A percentile compares a stretch with the other conserved stretches of the same genome.
These are phyloP conservation scores for Mycena crocata DNA, from an alignment of 768 basidiomycete species.

Conservation along the genomic window DNA sequence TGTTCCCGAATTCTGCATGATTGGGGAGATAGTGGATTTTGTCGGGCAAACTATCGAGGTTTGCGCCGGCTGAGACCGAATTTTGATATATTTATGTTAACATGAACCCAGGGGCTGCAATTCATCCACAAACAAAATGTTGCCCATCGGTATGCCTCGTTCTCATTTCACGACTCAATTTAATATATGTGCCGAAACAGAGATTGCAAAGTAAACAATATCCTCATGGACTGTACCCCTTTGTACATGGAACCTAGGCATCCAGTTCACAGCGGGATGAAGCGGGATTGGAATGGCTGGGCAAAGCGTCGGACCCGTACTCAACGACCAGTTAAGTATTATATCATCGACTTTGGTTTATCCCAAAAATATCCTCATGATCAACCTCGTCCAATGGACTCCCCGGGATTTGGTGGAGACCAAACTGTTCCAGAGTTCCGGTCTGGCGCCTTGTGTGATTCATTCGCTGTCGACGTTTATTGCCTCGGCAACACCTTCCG, in stretches of 20 bases:
- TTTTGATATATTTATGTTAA: constrained; percentile 33
- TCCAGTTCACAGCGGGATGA: background rate
- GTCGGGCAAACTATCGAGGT: constrained; percentile 50
- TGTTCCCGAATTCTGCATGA: constrained; percentile 34
- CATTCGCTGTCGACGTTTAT: background rate
- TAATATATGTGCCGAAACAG: constrained; percentile 1
- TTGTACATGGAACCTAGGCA: background rate
- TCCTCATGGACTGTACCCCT: background rate
- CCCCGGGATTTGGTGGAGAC: background rate
- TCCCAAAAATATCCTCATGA: background rate
- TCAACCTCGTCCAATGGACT: background rate
- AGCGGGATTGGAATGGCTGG: background rate
- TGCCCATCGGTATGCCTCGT: constrained; percentile 48
- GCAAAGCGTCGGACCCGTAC: background rate
- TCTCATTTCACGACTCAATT: background rate
- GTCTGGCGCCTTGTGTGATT: background rate
- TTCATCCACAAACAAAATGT: constrained; percentile 52
- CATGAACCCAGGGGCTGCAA: constrained; percentile 45
- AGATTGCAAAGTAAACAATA: constrained; percentile 10
- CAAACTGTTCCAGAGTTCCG: background rate
- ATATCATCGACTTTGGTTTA: background rate
- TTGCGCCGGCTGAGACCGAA: background rate
- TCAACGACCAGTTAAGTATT: background rate
- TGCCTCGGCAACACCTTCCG: background rate
- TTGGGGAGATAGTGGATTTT: constrained; percentile 50